Conservation (phyloP, 1,139 yeast species). For the Yamadazyma trypodendri region DNA sequence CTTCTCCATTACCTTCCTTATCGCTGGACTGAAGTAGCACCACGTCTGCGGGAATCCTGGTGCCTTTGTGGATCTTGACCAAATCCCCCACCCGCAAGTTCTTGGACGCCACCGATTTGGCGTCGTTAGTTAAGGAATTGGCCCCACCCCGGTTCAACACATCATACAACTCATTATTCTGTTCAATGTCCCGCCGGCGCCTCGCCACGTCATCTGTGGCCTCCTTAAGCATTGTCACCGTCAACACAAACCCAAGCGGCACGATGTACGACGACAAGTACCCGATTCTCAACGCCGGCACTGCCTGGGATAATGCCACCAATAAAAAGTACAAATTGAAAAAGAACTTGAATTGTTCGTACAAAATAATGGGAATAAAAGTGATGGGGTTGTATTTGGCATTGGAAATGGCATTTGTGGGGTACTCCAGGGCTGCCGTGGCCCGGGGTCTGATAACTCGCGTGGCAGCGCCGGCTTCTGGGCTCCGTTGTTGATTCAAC, state of each 20-base stretch:
- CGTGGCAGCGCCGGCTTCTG: constrained; percentile 18
- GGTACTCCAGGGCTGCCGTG: constrained; percentile 33
- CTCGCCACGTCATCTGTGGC: constrained; percentile 92
- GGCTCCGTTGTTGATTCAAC: constrained; percentile 20
- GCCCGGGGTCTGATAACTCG: constrained; percentile 38
- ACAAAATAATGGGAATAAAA: constrained; percentile 83
- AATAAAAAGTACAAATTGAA: constrained; percentile 88
- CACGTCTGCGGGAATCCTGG: constrained; percentile 91
- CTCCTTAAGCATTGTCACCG: constrained; percentile 93
- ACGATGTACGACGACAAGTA: constrained; percentile 90
- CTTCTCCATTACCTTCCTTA: constrained; percentile 65
- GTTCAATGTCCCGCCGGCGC: constrained; percentile 84
- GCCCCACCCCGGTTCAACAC: constrained; percentile 47
- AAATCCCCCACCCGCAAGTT: constrained; percentile 84
- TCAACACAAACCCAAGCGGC: constrained; percentile 87
- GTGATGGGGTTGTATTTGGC: constrained; percentile 91
- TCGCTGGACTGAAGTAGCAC: constrained; percentile 82
- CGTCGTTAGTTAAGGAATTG: constrained; percentile 26
- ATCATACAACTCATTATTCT: constrained; percentile 79
- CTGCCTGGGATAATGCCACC: constrained; percentile 90
- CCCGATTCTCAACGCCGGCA: constrained; percentile 92
- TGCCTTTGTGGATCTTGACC: constrained; percentile 77
- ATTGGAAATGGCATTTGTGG: constrained; percentile 84
- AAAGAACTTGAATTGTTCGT: constrained; percentile 95
- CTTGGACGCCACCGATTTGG: constrained; percentile 52